These are phyloP conservation scores for Urostyla sp. DNA, from an alignment of 73 alveolate genomes.

Conservation along the genomic window DNA sequence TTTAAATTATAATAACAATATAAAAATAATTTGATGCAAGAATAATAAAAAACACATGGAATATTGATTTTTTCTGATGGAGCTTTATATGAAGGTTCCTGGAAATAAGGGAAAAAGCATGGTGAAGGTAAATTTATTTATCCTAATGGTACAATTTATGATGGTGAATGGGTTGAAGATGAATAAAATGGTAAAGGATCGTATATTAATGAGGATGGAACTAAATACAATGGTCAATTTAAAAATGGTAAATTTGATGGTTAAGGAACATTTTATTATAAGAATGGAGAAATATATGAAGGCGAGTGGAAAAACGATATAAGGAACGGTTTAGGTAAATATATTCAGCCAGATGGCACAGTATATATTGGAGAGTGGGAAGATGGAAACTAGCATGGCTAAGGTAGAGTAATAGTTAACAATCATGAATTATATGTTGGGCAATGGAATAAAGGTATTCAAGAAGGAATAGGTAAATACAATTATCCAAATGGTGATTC, in stretches of 20 bases:
- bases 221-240: constrained; percentile 27
- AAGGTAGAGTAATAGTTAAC: constrained; percentile 34
- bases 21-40: too few relatives aligned
- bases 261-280: constrained; percentile 16
- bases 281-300: constrained; percentile 52
- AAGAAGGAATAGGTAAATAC: constrained; percentile 25
- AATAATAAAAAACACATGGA: too few relatives aligned
- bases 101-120: neutral
- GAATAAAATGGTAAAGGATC: constrained; percentile 21
- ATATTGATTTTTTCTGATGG: too few relatives aligned
- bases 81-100: neutral
- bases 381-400: constrained; percentile 85
- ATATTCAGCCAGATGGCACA: constrained; percentile 37
- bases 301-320: constrained; percentile 48
- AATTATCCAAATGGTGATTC: constrained; percentile 5
- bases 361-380: constrained; percentile 82
- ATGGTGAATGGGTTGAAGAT: constrained; percentile 36
- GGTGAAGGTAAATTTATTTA: neutral
- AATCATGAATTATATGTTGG: constrained; percentile 13
- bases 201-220: neutral
- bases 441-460: neutral
- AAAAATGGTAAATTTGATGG: constrained; percentile 12
- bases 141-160: neutral
- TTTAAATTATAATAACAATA: too few relatives aligned
- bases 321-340: constrained; percentile 43